phyloP scores from a whole-genome alignment of 176 grass and related monocot genomes.

The Triticum urartu region DNA sequence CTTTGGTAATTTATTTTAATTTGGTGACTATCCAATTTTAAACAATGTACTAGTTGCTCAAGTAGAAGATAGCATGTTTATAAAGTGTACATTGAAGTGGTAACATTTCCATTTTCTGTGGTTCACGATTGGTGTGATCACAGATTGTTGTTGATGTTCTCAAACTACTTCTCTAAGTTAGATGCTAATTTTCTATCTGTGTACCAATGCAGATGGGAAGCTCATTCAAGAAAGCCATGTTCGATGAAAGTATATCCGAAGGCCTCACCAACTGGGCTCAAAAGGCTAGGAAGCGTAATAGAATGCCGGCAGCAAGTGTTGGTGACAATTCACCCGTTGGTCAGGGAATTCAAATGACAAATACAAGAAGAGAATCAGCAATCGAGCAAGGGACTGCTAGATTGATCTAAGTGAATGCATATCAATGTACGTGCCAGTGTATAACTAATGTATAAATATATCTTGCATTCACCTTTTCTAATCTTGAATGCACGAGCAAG shows the following conservation, averaged over 20 bases:
- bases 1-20: too few relatives aligned
- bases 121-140: neutral
- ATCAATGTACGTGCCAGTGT: too few relatives aligned
- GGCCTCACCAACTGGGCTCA: slow-evolving; percentile 51
- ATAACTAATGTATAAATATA: too few relatives aligned
- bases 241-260: slow-evolving; percentile 53
- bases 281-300: slow-evolving; percentile 27
- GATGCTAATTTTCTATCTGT: too few relatives aligned
- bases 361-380: neutral
- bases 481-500: too few relatives aligned
- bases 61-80: neutral
- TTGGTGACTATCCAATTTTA: too few relatives aligned
- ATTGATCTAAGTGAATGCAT: too few relatives aligned
- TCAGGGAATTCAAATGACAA: slow-evolving; percentile 42
- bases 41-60: neutral
- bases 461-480: too few relatives aligned
- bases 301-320: neutral
- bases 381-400: slow-evolving; percentile 31
- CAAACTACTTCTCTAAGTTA: neutral
- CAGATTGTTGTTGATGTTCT: neutral
- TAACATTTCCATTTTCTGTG: too few relatives aligned
- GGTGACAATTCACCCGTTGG: neutral
- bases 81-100: too few relatives aligned
- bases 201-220: slow-evolving; percentile 56
- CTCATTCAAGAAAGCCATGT: slow-evolving; percentile 70